Percentiles rank a stretch among this genome's conserved stretches.
These are phyloP conservation scores for Cryptococcus deneoformans DNA, from an alignment of 1,284 basidiomycete genomes.

Conservation along the genomic window DNA sequence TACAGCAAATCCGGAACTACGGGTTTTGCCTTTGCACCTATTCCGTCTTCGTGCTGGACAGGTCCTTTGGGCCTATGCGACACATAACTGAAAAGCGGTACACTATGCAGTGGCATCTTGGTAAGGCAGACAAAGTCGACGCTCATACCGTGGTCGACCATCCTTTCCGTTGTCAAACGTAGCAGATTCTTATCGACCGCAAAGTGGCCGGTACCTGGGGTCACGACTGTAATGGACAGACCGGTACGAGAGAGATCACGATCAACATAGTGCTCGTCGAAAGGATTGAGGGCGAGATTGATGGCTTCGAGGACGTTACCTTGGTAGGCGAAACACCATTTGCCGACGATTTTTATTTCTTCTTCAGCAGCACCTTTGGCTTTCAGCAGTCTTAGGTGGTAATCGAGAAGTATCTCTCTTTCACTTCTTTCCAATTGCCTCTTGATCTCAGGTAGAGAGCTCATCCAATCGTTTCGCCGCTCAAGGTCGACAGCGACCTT, in stretches of 20 bases:
- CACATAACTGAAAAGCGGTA: slow-evolving; percentile 75
- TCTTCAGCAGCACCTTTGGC: slow-evolving; percentile 22
- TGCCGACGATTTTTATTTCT: slow-evolving; percentile 43
- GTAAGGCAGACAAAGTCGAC: slow-evolving; percentile 86
- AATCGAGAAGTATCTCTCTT: slow-evolving; percentile 77
- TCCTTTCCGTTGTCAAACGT: slow-evolving; percentile 88
- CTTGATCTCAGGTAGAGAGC: slow-evolving; percentile 81
- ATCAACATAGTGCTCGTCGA: slow-evolving; percentile 94
- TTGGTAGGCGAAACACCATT: slow-evolving; percentile 65
- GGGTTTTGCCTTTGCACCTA: slow-evolving; percentile 47
- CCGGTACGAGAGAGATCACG: slow-evolving; percentile 93
- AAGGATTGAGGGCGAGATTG: slow-evolving; percentile 88
- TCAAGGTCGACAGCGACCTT: slow-evolving; percentile 93
- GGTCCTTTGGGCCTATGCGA: slow-evolving; percentile 51
- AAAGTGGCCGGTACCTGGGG: slow-evolving; percentile 93
- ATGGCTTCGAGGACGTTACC: slow-evolving; percentile 93
- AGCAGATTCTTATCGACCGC: slow-evolving; percentile 87
- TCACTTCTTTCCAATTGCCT: slow-evolving; percentile 85
- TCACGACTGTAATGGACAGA: slow-evolving; percentile 82
- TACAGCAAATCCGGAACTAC: slow-evolving; percentile 70
- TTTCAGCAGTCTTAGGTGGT: slow-evolving; percentile 59
- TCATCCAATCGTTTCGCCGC: slow-evolving; percentile 79
- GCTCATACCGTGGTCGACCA: slow-evolving; percentile 91
- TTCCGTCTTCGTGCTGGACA: slow-evolving; percentile 40
- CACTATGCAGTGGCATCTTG: slow-evolving; percentile 90